Base-by-base conservation (phyloP, 129 eudicot genomes). In the Smallanthus sonchifolius region DNA sequence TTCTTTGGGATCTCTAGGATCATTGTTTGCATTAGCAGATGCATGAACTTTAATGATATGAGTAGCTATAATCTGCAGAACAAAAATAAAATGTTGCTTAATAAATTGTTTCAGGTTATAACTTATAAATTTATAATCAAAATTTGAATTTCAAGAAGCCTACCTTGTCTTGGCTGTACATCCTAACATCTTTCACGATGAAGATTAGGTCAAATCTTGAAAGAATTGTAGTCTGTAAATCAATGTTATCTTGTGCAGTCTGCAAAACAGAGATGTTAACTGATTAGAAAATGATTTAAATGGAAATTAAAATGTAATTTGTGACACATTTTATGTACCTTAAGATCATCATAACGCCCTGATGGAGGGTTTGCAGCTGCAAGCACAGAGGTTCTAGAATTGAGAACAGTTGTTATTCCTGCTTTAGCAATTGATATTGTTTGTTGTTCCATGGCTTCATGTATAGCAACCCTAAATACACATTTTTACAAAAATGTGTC, bases 311-410 rank as follows among this genome's bases (percentile, higher is more conserved):
- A n/a, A 0, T 4, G 48, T 70, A 11, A 44, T 52, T 36, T 9
- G 28, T 55, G 75, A 60, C 19, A 51, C 56, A 24, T 2, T 68
- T 36, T 24, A 72, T 64, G 67, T 62, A 94, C 99, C 87, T 88
- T 95, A 52, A 95, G 91, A 78, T 95, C 99, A 83, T 95, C 99
- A 83, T 95, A 95, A 66, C 99, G 99, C 43, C 99, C 99, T 13
- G 99, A 95, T 48, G 99, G 99, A 85, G 99, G 99, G 74, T 95
- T 95, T 77, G 99, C 99, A 57, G 99, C 99, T 65, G 99, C 99
- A 74, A 95, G 97, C 62, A 95, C 99, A 30, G 99, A 88, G 44
- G 99, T 95, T 74, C 99, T 87, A 44, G 99, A 91, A 73, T 95
- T 95, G 35, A 95, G 96, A 82, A 95, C 97, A 10, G 99, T 95